Evolutionary conservation across 2,329 filamentous ascomycete genomes (phyloP).

Genomic region (Phialophora tarda): DNA sequence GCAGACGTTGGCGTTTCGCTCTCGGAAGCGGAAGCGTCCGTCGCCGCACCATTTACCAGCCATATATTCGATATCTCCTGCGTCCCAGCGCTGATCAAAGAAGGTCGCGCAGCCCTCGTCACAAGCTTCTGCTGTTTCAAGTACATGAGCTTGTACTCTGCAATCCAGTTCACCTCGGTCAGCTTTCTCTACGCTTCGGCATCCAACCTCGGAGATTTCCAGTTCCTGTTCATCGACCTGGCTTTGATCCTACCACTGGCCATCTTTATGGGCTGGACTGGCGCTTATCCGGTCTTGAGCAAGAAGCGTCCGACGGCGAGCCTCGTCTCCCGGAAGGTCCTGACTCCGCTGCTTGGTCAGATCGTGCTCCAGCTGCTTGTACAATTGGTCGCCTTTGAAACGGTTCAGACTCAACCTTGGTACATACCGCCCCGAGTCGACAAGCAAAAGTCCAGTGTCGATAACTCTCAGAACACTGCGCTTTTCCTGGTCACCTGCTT

Average conservation of each 20-base stretch:
- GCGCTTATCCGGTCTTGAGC: slow-evolving; percentile 75
- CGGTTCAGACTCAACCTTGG: slow-evolving; percentile 81
- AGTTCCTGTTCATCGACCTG: slow-evolving; percentile 96
- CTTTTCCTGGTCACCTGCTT: slow-evolving; percentile 91
- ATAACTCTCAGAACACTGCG: slow-evolving; percentile 91
- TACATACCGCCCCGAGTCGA: slow-evolving; percentile 80
- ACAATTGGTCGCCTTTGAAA: slow-evolving; percentile 74
- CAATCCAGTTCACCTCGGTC: slow-evolving; percentile 98
- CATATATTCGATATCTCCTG: slow-evolving; percentile 95
- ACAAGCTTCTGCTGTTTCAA: slow-evolving; percentile 99
- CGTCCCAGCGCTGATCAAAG: slow-evolving; percentile 89
- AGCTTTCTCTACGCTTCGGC: slow-evolving; percentile 94
- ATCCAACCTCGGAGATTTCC: slow-evolving; percentile 95
- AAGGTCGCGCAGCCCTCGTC: slow-evolving; percentile 92
- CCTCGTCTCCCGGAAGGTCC: slow-evolving; percentile 88
- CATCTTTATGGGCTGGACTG: slow-evolving; percentile 98
- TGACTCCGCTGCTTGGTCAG: slow-evolving; percentile 86
- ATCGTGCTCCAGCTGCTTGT: slow-evolving; percentile 79
- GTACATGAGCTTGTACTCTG: slow-evolving; percentile 98
- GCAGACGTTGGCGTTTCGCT: slow-evolving; percentile 97
- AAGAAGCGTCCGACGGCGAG: slow-evolving; percentile 89
- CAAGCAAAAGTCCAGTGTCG: slow-evolving; percentile 78
- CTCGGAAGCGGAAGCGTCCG: slow-evolving; percentile 95
- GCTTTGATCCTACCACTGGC: slow-evolving; percentile 92
- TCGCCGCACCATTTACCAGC: slow-evolving; percentile 97